Percentiles rank a stretch among this genome's conserved stretches.
phyloP scores from a whole-genome alignment of 768 basidiomycete species.

The Mrakia gelida region DNA sequence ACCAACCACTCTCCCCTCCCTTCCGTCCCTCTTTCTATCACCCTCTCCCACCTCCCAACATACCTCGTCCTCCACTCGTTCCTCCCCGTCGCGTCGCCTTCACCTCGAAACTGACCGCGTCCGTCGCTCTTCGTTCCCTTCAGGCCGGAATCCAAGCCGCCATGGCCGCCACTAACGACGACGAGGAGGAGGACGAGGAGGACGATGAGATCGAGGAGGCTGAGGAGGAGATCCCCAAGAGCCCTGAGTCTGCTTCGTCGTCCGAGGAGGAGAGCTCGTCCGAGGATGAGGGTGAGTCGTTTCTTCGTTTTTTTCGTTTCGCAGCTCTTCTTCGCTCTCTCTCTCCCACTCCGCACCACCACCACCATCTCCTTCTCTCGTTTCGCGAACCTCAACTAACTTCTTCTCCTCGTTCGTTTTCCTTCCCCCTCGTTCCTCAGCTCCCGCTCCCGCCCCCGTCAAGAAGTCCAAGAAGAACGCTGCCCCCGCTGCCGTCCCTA shows the following conservation, averaged over 20 bases:
- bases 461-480: conserved; percentile 25
- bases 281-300: conserved; percentile 14
- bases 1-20: neutral
- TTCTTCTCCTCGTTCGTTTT: neutral
- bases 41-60: neutral
- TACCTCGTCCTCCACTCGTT: neutral
- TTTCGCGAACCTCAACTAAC: conserved; percentile 2
- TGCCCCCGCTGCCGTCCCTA: conserved; percentile 3
- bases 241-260: conserved; percentile 7
- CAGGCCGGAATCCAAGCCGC: neutral
- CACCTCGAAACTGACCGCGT: too few relatives aligned
- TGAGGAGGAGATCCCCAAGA: neutral
- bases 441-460: conserved; percentile 19
- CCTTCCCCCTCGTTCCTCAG: neutral
- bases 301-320: too few relatives aligned
- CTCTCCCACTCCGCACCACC: neutral
- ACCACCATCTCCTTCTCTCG: neutral
- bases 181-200: conserved; percentile 60
- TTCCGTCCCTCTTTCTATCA: neutral
- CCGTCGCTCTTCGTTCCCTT: neutral
- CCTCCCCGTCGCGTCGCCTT: neutral
- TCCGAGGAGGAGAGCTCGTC: conserved; percentile 11
- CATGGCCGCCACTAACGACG: conserved; percentile 39
- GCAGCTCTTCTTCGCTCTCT: neutral
- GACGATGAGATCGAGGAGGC: conserved; percentile 42